Evolutionary conservation across 1,139 yeast genomes (phyloP).

Genomic region (Maudiozyma humilis): DNA sequence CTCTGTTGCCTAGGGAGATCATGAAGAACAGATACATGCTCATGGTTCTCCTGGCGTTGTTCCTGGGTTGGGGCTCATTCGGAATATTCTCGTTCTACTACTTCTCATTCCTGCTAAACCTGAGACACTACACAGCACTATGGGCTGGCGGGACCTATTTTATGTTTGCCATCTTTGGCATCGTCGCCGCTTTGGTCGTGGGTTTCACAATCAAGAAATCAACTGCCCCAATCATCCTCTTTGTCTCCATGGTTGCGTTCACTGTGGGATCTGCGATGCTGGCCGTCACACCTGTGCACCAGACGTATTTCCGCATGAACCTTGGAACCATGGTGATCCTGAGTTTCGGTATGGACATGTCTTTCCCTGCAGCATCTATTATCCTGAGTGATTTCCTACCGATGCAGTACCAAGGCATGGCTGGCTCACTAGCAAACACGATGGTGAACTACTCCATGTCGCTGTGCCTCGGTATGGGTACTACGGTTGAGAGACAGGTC

Average conservation of each 20-base stretch:
- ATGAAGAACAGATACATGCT: conserved; percentile 30
- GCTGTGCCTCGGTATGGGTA: conserved; percentile 44
- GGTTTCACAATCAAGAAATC: conserved; percentile 37
- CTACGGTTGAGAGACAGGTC: conserved; percentile 40
- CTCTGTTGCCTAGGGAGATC: conserved; percentile 42
- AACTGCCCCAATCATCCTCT: conserved; percentile 40
- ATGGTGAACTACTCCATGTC: conserved; percentile 49
- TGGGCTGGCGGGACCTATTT: conserved; percentile 39
- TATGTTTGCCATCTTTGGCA: conserved; percentile 42
- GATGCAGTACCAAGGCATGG: conserved; percentile 49
- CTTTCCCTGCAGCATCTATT: conserved; percentile 51
- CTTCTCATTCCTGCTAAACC: conserved; percentile 36
- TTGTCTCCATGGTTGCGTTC: conserved; percentile 40
- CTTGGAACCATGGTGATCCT: conserved; percentile 43
- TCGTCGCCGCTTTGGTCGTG: conserved; percentile 40
- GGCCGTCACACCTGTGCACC: conserved; percentile 42
- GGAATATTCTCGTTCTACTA: conserved; percentile 42
- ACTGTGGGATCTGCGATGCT: conserved; percentile 42
- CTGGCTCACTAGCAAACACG: conserved; percentile 49
- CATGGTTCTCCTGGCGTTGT: conserved; percentile 32
- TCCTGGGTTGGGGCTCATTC: conserved; percentile 52
- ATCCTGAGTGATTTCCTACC: conserved; percentile 46
- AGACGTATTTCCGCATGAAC: conserved; percentile 39
- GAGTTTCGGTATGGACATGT: conserved; percentile 52
- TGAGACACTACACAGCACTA: conserved; percentile 40